phyloP scores from a whole-genome alignment of 495 filamentous ascomycete genomes.

The Letharia columbiana region DNA sequence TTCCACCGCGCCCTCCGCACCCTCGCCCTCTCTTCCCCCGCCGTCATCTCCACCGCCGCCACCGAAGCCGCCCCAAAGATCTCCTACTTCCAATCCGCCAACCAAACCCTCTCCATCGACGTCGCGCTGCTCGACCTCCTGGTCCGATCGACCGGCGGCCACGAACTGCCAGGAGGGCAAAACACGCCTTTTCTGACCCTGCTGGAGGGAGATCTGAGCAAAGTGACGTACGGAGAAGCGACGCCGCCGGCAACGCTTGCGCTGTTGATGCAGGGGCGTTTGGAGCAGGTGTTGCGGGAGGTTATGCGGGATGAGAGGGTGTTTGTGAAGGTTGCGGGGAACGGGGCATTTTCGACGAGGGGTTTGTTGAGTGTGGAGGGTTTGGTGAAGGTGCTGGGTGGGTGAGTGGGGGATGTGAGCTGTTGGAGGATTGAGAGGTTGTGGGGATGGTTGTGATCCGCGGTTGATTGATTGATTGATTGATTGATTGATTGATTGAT shows the following conservation, averaged over 20 bases:
- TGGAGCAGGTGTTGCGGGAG: not conserved
- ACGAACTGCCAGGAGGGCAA: not conserved
- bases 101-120: not conserved
- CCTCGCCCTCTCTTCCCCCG: not conserved
- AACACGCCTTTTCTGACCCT: not conserved
- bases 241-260: not conserved
- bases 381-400: not conserved
- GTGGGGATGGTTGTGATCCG: not conserved
- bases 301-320: constrained; percentile 1
- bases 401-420: not conserved
- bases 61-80: not conserved
- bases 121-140: not conserved
- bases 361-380: not conserved
- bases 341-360: not conserved
- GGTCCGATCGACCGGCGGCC: not conserved
- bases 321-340: not conserved
- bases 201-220: not conserved
- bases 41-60: not conserved
- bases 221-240: not conserved
- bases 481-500: not conserved
- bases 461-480: not conserved
- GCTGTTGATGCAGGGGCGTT: not conserved
- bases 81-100: not conserved
- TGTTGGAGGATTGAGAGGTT: not conserved
- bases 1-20: not conserved